phyloP scores from a whole-genome alignment of 2,329 filamentous ascomycete species.

The Alternaria gansuensis region DNA sequence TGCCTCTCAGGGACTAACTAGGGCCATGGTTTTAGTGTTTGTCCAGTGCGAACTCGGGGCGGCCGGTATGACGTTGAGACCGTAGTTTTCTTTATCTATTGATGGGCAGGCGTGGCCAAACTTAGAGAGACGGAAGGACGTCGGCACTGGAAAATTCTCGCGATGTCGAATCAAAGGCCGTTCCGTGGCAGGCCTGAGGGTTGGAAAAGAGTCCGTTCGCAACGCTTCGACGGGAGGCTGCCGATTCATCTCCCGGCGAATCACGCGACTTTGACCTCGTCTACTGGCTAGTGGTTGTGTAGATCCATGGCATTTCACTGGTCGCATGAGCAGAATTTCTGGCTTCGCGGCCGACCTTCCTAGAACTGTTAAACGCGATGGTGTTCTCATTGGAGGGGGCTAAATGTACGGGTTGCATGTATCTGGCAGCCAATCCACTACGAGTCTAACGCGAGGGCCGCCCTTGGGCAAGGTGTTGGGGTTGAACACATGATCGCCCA shows the following conservation, averaged over 20 bases:
- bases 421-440: conserved; percentile 5
- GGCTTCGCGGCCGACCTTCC: conserved; percentile 15
- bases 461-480: conserved; percentile 2
- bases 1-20: conserved; percentile 16
- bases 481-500: conserved; percentile 9
- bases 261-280: conserved; percentile 5
- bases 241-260: conserved; percentile 17
- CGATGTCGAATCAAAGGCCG: conserved; percentile 7
- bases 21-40: not conserved
- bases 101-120: conserved; percentile 1
- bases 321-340: conserved; percentile 16
- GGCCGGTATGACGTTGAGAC: conserved; percentile 11
- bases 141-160: conserved; percentile 6
- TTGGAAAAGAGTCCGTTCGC: conserved; percentile 3
- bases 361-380: conserved; percentile 6
- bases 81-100: conserved; percentile 14
- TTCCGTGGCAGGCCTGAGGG: not conserved
- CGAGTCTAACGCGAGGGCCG: not conserved
- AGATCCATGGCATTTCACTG: conserved; percentile 3
- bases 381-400: conserved; percentile 5
- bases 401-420: not conserved
- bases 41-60: conserved; percentile 1
- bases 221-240: conserved; percentile 8
- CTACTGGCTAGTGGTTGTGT: conserved; percentile 10
- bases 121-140: not conserved